A percentile compares a stretch with the other conserved stretches of the same genome.
phyloP scores from a whole-genome alignment of 2,329 filamentous ascomycete species.

The Fusarium pseudoanthophilum region DNA sequence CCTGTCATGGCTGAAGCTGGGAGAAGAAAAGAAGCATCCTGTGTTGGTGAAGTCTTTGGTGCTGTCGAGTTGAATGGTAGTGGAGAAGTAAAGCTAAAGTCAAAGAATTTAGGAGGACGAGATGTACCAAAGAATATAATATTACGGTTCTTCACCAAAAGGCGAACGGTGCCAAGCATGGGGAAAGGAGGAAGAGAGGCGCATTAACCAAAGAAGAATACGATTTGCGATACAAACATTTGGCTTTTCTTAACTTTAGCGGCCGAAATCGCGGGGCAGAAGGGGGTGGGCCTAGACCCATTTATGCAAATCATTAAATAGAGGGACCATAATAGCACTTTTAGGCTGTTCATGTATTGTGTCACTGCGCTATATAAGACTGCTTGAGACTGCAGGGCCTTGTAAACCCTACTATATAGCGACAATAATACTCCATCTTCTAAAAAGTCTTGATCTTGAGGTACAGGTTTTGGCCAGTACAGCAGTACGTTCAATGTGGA shows the following conservation, averaged over 20 bases:
- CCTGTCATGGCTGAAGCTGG: conserved; percentile 18
- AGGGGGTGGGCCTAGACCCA: background rate
- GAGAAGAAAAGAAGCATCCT: conserved; percentile 21
- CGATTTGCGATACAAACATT: conserved; percentile 6
- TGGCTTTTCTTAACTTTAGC: conserved; percentile 10
- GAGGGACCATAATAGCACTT: background rate
- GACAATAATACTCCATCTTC: background rate
- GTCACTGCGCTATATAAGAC: background rate
- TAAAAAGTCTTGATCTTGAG: background rate
- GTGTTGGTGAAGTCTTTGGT: background rate
- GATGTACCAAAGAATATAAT: background rate
- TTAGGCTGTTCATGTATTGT: background rate
- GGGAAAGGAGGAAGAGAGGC: background rate
- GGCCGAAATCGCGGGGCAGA: conserved; percentile 20
- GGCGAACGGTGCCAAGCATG: conserved; percentile 17
- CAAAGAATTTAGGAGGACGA: background rate
- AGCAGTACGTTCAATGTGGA: background rate
- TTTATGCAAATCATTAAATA: background rate
- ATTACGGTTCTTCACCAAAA: conserved; percentile 2
- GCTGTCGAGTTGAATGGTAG: background rate
- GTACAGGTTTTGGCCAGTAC: too few species aligned
- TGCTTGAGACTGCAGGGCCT: too few species aligned
- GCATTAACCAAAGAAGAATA: background rate
- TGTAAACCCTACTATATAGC: background rate
- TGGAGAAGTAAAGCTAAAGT: background rate